Base-by-base conservation (phyloP, 1,139 yeast species). In the Kazachstania sp. region DNA sequence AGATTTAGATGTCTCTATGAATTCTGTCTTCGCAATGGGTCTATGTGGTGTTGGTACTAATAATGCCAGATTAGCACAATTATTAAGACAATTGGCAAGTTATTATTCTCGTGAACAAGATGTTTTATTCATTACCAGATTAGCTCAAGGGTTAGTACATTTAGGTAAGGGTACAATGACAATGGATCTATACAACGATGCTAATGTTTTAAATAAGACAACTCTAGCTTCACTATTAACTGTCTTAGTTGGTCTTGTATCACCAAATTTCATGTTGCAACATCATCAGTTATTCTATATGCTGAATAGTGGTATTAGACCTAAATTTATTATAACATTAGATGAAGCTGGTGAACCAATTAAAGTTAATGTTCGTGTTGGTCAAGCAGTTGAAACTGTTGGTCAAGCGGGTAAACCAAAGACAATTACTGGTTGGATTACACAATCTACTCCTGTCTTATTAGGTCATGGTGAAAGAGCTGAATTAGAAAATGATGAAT, bases 331-430 rank as follows among this genome's bases (percentile, higher is more conserved):
- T 58, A 76, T 94, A 39, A 90, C 98, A 0, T 85, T 94, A 44
- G 96, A 90, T 65, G 97, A 90, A 65, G 79, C 84, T 29, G 78
- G 92, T 64, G 75, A 81, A 55, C 97, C 97, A 32, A 71, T 92
- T 55, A 92, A 92, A 72, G 97, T 92, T 12, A 92, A 88, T 59
- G 98, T 92, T 8, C 80, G 98, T 63, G 97, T 94, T 37, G 98
- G 98, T 55, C 97, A 92, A 71, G 97, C 98, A 4, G 98, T 94
- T 41, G 98, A 94, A 66, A 87, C 90, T 41, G 97, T 94, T 52
- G 98, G 98, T 35, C 97, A 90, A 68, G 98, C 97, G 0, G 98
- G 99, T 71, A 87, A 87, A 60, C 98, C 98, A 39, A 92, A 92
- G 72, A 90, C 97, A 26, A 94, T 94, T 45, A 94, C 98, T 4